phyloP scores from a whole-genome alignment of 2,329 filamentous ascomycete genomes.

The Cercospora brassicicola region DNA sequence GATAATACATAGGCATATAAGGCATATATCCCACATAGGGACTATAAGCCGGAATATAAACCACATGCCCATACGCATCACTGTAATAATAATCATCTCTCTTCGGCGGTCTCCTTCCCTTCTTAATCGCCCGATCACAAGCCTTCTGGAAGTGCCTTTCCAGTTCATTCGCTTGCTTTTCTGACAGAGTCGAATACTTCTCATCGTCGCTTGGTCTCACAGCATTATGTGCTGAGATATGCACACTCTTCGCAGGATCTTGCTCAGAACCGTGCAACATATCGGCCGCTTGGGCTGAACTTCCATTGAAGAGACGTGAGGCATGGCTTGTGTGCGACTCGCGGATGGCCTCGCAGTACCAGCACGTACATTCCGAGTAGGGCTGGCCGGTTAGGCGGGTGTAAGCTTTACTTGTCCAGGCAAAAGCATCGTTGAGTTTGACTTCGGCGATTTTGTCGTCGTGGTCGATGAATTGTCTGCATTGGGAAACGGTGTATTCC shows the following conservation, averaged over 20 bases:
- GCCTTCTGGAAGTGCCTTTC: conserved; percentile 58
- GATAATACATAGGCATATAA: conserved; percentile 42
- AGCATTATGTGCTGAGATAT: conserved; percentile 73
- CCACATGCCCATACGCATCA: conserved; percentile 45
- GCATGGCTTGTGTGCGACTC: conserved; percentile 55
- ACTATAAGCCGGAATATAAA: conserved; percentile 38
- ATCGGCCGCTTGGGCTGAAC: conserved; percentile 34
- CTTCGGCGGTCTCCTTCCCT: conserved; percentile 40
- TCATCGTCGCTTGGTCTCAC: conserved; percentile 45
- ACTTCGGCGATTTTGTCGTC: conserved; percentile 78
- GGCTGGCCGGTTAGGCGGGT: conserved; percentile 63
- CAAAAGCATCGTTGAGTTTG: conserved; percentile 64
- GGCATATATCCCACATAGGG: conserved; percentile 46
- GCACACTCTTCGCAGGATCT: conserved; percentile 59
- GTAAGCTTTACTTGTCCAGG: conserved; percentile 71
- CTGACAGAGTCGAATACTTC: conserved; percentile 23
- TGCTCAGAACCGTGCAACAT: conserved; percentile 49
- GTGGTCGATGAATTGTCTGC: conserved; percentile 69
- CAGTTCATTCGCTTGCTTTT: conserved; percentile 43
- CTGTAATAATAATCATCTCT: conserved; percentile 43
- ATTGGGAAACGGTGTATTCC: conserved; percentile 52
- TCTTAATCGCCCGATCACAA: conserved; percentile 41
- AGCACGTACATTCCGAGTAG: conserved; percentile 77
- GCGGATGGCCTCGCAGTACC: conserved; percentile 77
- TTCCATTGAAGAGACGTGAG: conserved; percentile 49